Evolutionary conservation across 2,329 filamentous ascomycete species (phyloP), one percentile per base, ranked within the genome.

Genomic region (Allantophomopsis cytisporea): DNA sequence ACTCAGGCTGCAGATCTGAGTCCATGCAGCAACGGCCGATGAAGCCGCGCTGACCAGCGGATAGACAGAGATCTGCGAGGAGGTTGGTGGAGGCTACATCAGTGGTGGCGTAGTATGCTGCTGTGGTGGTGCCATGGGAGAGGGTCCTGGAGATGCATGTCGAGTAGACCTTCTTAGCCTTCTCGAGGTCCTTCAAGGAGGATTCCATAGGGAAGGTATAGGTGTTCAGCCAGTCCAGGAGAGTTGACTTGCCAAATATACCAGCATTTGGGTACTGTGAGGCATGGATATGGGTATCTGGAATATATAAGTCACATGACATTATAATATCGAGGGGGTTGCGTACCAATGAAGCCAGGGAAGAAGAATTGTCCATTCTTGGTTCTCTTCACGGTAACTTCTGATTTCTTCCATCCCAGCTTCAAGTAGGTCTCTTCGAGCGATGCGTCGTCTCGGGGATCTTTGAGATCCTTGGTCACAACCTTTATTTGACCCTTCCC

Each of bases 1-100:
- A 83, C 1, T 72, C 69, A 0, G 88, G 88, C 31, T 76, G 80
- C 4, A 82, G 60, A 0, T 61, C 55, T 21, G 71, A 70, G 57
- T 96, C 86, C 91, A 98, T 96, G 65, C 88, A 95, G n/a, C 93
- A 84, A 32, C 91, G 72, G 23, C 91, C 91, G 32, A 98, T 74
- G 47, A 96, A 83, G 6, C 91, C 91, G 39, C 91, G 71, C 61
- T 98, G 91, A 35, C 91, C 91, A 18, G 74, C 64, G 1, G 63
- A 56, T n/a, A 84, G 68, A 53, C 89, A 95, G 14, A 95, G 73
- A 46, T 85, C 76, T 1, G 88, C 83, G 5, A 98, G 78, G 7
- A 94, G 71, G 55, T 94, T 95, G n/a, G 91, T 98, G 2, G 87
- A 77, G 1, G 74, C 68, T 1, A 94, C 83, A 56, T 94, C 80